These are phyloP conservation scores for Verticillium tricorpus DNA, from an alignment of 2,329 filamentous ascomycete species.

Conservation along the genomic window DNA sequence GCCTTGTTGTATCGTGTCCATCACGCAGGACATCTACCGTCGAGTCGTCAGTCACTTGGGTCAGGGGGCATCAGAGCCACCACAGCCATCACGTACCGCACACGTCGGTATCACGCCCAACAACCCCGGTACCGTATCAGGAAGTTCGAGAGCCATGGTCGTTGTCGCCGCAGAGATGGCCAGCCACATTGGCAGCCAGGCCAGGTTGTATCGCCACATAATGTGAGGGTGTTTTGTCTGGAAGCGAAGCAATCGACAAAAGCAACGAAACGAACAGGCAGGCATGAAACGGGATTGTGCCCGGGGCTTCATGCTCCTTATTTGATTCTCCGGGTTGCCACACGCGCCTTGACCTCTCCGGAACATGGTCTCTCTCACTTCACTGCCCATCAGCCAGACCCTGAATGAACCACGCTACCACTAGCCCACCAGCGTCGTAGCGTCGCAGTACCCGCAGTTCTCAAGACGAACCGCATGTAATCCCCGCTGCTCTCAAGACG, in stretches of 20 bases:
- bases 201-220: background rate
- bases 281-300: background rate
- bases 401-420: background rate
- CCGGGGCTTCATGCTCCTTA: background rate
- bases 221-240: background rate
- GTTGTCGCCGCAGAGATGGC: background rate
- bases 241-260: background rate
- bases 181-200: background rate
- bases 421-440: background rate
- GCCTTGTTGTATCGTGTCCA: constrained; percentile 1
- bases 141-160: background rate
- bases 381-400: background rate
- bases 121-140: background rate
- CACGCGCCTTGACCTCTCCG: background rate
- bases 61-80: background rate
- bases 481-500: background rate
- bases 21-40: constrained; percentile 9
- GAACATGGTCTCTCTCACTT: background rate
- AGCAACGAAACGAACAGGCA: background rate
- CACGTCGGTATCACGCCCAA: background rate
- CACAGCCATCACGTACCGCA: background rate
- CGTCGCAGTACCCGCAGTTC: background rate
- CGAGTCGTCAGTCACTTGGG: background rate
- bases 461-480: background rate
- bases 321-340: background rate